Base-by-base conservation (phyloP, 2,329 filamentous ascomycete species). In the Fusarium sp. region DNA sequence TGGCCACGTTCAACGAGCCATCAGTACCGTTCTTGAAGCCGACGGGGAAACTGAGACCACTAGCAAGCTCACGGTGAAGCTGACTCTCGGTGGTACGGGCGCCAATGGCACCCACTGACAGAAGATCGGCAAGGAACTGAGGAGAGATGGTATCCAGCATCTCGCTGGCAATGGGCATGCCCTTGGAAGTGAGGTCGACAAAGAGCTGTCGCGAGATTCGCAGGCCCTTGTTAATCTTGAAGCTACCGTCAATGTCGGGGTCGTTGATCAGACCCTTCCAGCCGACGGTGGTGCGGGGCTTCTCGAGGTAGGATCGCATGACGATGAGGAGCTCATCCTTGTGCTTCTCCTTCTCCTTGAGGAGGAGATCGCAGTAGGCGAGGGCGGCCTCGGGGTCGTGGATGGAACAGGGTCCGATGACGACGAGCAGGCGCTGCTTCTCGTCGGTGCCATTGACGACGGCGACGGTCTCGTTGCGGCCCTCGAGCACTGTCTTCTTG, bases 1-100 rank as follows among this genome's bases (percentile, higher is more conserved):
- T 94, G 14, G 97, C 95, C 5, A 98, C 95, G 66, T 92, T 90
- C 57, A 98, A 87, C 10, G 92, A 93, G 61, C 97, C 97, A 82
- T 99, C 97, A 35, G 97, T 99, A 75, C 97, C 97, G 84, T 99
- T 99, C 90, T 99, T 99, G 93, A 99, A 99, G 61, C 97, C 97
- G 13, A 99, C 95, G 2, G 97, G 97, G 93, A 98, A 98, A 77
- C 94, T 97, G 39, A 98, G 88, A 81, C 97, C 97, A 63, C 94
- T 97, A 25, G 97, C 96, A 73, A 99, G 87, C 85, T 99, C 97
- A 66, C 97, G 92, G 85, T 99, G 97, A 72, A 98, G 89, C 86
- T 99, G 97, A 61, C 93, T 95, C 87, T 99, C 97, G 3, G 97
- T 98, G 23, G 97, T 99, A 72, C 97, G 91, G n/a, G 97, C 97